Percentiles rank a stretch among this genome's conserved stretches.
These are phyloP conservation scores for Dioscorea cayenensis DNA, from an alignment of 116 monocot species.

Conservation along the genomic window DNA sequence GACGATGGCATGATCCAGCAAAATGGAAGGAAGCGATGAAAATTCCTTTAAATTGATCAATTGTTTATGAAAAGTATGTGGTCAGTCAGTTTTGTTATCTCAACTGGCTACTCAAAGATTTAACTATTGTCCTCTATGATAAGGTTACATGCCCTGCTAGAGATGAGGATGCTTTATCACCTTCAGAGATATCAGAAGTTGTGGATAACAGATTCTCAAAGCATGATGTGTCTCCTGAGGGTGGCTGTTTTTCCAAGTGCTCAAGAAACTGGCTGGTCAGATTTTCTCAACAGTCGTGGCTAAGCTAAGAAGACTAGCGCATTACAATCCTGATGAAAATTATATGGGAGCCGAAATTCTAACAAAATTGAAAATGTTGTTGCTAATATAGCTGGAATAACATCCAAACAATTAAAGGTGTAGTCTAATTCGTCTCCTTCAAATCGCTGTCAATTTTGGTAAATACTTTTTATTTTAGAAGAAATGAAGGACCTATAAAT, in stretches of 20 bases:
- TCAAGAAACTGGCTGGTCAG: no score
- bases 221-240: conserved; percentile 37
- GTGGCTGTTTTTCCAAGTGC: no score
- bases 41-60: conserved; percentile 70
- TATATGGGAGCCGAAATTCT: conserved; percentile 14
- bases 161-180: conserved; percentile 35
- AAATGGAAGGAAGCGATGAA: conserved; percentile 91
- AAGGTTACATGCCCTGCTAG: conserved; percentile 85
- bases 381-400: conserved; percentile 75
- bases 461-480: no score
- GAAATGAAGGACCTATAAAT: no score
- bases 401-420: conserved; percentile 73
- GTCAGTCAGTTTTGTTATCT: conserved; percentile 26
- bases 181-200: conserved; percentile 45
- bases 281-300: conserved; percentile 49
- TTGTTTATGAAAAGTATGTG: conserved; percentile 81
- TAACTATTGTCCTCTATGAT: background rate
- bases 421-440: background rate
- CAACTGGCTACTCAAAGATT: no score
- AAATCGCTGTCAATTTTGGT: background rate
- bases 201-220: conserved; percentile 30
- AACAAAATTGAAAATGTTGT: conserved; percentile 40
- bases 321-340: conserved; percentile 48
- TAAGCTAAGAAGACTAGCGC: conserved; percentile 30
- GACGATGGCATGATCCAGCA: conserved; percentile 99